Evolutionary conservation across 805 yeast genomes (phyloP), one percentile per base, ranked within the genome.

Genomic region (Wickerhamomyces canadensis): DNA sequence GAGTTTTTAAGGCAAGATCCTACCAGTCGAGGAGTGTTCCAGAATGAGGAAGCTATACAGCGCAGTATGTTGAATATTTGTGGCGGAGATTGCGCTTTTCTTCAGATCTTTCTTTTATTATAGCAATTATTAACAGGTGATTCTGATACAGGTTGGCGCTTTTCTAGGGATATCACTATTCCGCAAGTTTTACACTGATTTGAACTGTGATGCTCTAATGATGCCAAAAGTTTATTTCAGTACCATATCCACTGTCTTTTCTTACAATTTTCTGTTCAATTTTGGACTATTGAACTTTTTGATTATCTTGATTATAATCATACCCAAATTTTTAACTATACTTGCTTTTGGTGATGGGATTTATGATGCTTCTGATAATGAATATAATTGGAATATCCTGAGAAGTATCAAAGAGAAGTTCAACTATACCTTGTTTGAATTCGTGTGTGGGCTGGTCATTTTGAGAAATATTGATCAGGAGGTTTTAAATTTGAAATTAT

Each of bases 401-500:
- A 45, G 32, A 23, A 28, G 27, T 13, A 38, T 45, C 35, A 39
- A 32, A 25, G 47, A 45, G 26, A 41, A 39, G 31, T 43, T 41
- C 41, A 27, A 43, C 27, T 43, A 45, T 33, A 39, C 45, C 4
- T 28, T 43, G 19, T 45, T 45, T 24, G 50, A 45, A 33, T 43
- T 45, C 27, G 25, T 45, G 1, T 41, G 47, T 34, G 50, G 50
- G 8, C 31, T 45, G n/a, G 34, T 37, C 17, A 39, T 45, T 3
- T 21, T 39, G 17, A 43, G 34, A 33, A 45, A 41, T 34, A 38
- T 42, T 12, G 41, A 40, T 12, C 14, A 19, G 3, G 40, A 36
- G 24, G 6, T n/a, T 5, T 14, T 23, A 9, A 22, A 10, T 22
- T 11, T 19, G 10, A 19, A 30, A 11, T 14, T 31, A 10, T 15